Conservation (phyloP, 75 land plant species). For the Pseudotsuga menziesii region DNA sequence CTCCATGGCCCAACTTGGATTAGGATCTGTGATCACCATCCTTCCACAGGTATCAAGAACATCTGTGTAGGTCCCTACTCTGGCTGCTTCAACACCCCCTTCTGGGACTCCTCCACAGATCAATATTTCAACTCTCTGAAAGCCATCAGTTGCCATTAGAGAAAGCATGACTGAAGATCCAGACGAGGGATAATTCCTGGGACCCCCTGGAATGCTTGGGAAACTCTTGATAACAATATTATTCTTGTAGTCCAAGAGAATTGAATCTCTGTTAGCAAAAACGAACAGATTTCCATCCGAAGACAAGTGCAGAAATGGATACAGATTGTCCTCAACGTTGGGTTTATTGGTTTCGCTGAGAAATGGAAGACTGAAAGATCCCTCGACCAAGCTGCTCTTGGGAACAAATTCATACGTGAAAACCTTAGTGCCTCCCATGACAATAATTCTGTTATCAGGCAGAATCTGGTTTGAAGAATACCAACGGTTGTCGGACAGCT, state of each 20-base stretch:
- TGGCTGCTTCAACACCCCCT: constrained; percentile 19
- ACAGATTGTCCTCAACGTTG: constrained; percentile 34
- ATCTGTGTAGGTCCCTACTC: not conserved
- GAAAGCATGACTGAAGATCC: constrained; percentile 55
- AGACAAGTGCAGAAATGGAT: constrained; percentile 43
- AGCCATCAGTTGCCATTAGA: constrained; percentile 15
- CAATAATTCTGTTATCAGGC: constrained; percentile 63
- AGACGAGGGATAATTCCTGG: constrained; percentile 40
- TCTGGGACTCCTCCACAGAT: constrained; percentile 40
- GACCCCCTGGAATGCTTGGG: constrained; percentile 38
- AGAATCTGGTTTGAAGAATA: constrained; percentile 60
- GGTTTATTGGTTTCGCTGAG: constrained; percentile 7
- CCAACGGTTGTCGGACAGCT: constrained; percentile 46
- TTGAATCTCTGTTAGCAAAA: constrained; percentile 58
- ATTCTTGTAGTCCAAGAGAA: constrained; percentile 42
- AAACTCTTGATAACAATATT: constrained; percentile 26
- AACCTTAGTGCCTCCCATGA: constrained; percentile 61
- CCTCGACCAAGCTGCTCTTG: not conserved
- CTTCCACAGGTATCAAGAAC: constrained; percentile 43
- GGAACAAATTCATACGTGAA: constrained; percentile 80
- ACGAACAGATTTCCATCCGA: constrained; percentile 47
- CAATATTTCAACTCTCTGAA: constrained; percentile 39
- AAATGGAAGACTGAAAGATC: constrained; percentile 28
- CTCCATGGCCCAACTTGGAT: constrained; percentile 47
- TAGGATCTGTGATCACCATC: constrained; percentile 36